Base-by-base conservation (phyloP, 2,329 filamentous ascomycete genomes). In the Ophiostoma novo-ulmi region DNA sequence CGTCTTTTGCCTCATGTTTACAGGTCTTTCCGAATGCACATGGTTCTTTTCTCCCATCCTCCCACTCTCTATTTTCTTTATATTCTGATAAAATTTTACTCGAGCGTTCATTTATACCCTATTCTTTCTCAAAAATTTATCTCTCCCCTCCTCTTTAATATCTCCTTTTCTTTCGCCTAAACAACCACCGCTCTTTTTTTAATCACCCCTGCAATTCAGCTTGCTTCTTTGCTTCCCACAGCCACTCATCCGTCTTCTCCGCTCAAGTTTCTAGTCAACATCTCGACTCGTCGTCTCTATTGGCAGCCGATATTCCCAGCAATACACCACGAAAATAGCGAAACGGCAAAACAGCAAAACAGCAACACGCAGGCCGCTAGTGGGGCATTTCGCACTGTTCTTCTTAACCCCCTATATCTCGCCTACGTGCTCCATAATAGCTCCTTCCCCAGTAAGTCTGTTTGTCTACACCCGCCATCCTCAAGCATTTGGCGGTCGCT, bases 391-490 rank as follows among this genome's bases (percentile, higher is more conserved):
- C 63, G 63, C 36, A 39, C 63, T 39, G 35, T 39, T 22, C 63
- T 64, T 64, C 13, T 3, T 13, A 44, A 48, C 5, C 63, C 63
- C 63, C 63, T 65, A 65, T 65, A 65, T 41, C 36, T 65, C 63
- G 63, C 63, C 36, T 65, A 39, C 63, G 63, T 39, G 35, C 63
- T 65, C 63, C 63, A 65, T 65, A 65, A 38, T 39, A 65, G 63
- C 63, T 39, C 63, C 63, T 41, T 65, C 63, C 63, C 63, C 63
- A 22, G 63, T 39, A 65, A 65, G 63, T 64, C 31, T n/a, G 8
- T 39, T 31, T 3, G 36, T 39, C 36, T 14, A 48, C 17, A 26
- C 58, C 58, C 22, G 58, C 58, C 58, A 63, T 63, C 17, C 58
- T 35, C 10, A 22, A 63, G 58, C 58, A 63, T 63, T 63, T 35